These are phyloP conservation scores for Apophysomyces elegans DNA, from an alignment of 371 early-diverging fungal genomes.

Conservation along the genomic window DNA sequence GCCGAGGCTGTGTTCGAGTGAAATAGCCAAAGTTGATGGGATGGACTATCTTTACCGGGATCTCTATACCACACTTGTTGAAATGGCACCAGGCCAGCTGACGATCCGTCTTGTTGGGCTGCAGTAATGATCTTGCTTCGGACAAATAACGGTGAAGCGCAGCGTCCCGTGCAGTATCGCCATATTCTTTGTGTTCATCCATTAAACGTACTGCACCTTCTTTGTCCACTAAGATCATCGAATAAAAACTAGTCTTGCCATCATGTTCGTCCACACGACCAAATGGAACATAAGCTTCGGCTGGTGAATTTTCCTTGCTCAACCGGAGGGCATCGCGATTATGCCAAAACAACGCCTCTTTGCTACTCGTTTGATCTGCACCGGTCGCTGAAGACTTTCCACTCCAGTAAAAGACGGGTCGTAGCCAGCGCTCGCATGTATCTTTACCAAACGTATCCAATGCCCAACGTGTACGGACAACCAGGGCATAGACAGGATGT, in stretches of 20 bases:
- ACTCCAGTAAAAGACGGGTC: conserved; percentile 70
- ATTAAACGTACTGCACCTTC: conserved; percentile 52
- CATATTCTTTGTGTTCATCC: conserved; percentile 32
- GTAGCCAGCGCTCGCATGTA: conserved; percentile 51
- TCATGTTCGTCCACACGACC: conserved; percentile 17
- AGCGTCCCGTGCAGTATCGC: conserved; percentile 17
- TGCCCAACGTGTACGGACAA: conserved; percentile 65
- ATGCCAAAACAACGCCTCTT: conserved; percentile 64
- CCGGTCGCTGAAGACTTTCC: conserved; percentile 49
- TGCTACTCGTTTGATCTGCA: conserved; percentile 23
- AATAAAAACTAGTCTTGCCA: conserved; percentile 33
- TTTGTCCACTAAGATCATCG: conserved; percentile 61
- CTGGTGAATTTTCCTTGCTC: conserved; percentile 60
- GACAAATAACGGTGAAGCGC: conserved; percentile 48
- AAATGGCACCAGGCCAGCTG: conserved; percentile 60
- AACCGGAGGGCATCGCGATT: conserved; percentile 59
- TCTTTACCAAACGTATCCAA: conserved; percentile 47
- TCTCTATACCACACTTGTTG: conserved; percentile 60
- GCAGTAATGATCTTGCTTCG: conserved; percentile 49
- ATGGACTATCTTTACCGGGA: conserved; percentile 60
- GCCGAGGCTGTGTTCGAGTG: conserved; percentile 60
- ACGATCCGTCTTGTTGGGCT: conserved; percentile 40
- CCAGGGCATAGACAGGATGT: conserved; percentile 68
- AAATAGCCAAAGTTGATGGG: conserved; percentile 74
- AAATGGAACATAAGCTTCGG: conserved; percentile 63